Base-by-base conservation (phyloP, 2,329 filamentous ascomycete species). In the Venturia nashicola region DNA sequence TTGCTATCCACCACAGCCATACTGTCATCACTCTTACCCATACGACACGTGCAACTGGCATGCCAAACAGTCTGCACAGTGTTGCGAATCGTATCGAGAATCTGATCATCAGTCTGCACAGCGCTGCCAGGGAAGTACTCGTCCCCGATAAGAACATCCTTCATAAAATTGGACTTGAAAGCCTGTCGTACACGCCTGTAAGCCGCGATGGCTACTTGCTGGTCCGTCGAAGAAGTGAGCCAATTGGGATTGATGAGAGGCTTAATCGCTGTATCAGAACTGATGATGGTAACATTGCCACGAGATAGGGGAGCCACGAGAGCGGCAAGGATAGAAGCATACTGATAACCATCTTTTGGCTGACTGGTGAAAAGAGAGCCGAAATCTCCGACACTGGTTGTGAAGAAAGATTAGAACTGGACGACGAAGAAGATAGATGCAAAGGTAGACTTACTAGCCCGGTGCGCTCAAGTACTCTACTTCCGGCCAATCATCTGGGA, bases 221-320 rank as follows among this genome's bases (percentile, higher is more conserved):
- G 63, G 61, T 77, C 75, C 0, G 67, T 66, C 0, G 68, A 66
- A 27, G 73, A 62, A 2, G 71, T 72, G 5, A 77, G 68, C 73
- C 73, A 76, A 36, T 70, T 69, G 0, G 74, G 72, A 48, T 76
- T 68, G 59, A 77, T 70, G 14, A 70, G 48, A 0, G 76, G 75
- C 0, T 66, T 64, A 16, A 69, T 69, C 0, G 61, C 20, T 0
- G 69, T 71, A 48, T 72, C 68, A 12, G 69, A 61, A 7, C 67
- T 71, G 0, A 63, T 16, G 34, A 77, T 71, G 0, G 71, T 71
- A 14, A 78, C 68, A 20, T 67, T 72, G 3, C 75, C 75, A 0
- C 73, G 71, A 1, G 72, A 75, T 1, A 73, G 64, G 0, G 76
- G 72, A 0, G 73, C 68, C 11, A 74, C 67, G 5, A 77, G 65